phyloP scores from a whole-genome alignment of 148 eudicot genomes.

The Pouteria glomerata region DNA sequence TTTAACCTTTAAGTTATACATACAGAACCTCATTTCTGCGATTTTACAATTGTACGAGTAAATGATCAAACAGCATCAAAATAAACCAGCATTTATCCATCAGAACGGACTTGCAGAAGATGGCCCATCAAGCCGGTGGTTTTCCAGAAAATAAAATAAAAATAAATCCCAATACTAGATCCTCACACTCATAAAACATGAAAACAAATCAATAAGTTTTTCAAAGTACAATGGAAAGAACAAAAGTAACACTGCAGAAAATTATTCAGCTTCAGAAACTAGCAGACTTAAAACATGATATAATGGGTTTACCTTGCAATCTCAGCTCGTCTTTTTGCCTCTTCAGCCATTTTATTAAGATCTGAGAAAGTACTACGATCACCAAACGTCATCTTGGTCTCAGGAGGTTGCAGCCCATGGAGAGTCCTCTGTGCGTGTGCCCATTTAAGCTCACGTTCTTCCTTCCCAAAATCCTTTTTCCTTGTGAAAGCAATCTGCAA shows the following conservation, averaged over 20 bases:
- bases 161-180: too few relatives aligned
- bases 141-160: too few relatives aligned
- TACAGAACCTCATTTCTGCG: too few relatives aligned
- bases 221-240: too few relatives aligned
- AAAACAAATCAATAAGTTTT: too few relatives aligned
- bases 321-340: conserved; percentile 43
- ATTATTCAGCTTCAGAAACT: background rate
- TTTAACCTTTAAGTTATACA: too few relatives aligned
- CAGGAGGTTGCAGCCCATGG: conserved; percentile 33
- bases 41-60: too few relatives aligned
- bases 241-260: background rate
- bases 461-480: conserved; percentile 38
- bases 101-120: too few relatives aligned
- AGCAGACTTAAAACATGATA: background rate
- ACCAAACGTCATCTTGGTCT: conserved; percentile 24
- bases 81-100: too few relatives aligned
- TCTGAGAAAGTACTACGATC: conserved; percentile 21
- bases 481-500: conserved; percentile 39
- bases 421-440: conserved; percentile 41
- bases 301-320: conserved; percentile 25
- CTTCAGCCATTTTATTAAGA: conserved; percentile 40
- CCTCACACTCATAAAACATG: too few relatives aligned
- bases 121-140: too few relatives aligned
- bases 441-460: conserved; percentile 35
- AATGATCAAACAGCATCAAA: too few relatives aligned